Percentiles rank a stretch among this genome's conserved stretches.
These are phyloP conservation scores for Stellera chamaejasme DNA, from an alignment of 345 rosid genomes.

Conservation along the genomic window DNA sequence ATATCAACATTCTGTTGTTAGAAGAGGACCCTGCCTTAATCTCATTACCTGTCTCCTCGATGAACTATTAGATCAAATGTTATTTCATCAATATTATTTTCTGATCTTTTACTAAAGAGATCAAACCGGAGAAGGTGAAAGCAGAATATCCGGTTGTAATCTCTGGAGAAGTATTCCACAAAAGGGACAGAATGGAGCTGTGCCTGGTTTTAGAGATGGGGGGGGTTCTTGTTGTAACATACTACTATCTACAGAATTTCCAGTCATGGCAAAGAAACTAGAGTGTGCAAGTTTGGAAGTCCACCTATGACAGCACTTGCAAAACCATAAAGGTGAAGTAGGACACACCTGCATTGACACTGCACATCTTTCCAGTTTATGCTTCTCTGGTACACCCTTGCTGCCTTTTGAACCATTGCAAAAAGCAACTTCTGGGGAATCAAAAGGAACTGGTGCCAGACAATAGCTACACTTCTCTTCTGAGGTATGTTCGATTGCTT, in stretches of 20 bases:
- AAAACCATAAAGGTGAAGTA: slow-evolving; percentile 58
- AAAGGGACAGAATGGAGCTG: slow-evolving; percentile 60
- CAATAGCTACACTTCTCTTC: slow-evolving; percentile 77
- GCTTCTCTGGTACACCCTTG: slow-evolving; percentile 26
- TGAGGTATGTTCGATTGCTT: slow-evolving; percentile 11
- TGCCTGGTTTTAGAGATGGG: slow-evolving; percentile 14
- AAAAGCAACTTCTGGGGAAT: slow-evolving; percentile 53
- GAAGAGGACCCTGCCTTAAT: no score
- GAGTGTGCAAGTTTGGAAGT: slow-evolving; percentile 47
- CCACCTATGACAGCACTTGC: slow-evolving; percentile 75
- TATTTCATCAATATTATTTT: no score
- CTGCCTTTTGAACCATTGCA: slow-evolving; percentile 32
- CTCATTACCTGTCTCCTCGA: no score
- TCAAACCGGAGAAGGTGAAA: slow-evolving; percentile 48
- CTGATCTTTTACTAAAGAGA: no score
- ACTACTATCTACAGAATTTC: slow-evolving; percentile 35
- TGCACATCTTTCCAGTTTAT: slow-evolving; percentile 62
- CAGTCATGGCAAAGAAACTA: slow-evolving; percentile 36
- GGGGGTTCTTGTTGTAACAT: slow-evolving; percentile 18
- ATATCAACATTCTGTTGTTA: no score
- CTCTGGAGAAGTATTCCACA: slow-evolving; percentile 75
- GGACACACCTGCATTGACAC: slow-evolving; percentile 82
- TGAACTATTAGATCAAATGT: no score
- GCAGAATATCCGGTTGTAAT: slow-evolving; percentile 57
- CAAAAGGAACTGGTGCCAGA: slow-evolving; percentile 47